Evolutionary conservation across 768 basidiomycete genomes (phyloP).

Genomic region (Tricholoma bakamatsutake): DNA sequence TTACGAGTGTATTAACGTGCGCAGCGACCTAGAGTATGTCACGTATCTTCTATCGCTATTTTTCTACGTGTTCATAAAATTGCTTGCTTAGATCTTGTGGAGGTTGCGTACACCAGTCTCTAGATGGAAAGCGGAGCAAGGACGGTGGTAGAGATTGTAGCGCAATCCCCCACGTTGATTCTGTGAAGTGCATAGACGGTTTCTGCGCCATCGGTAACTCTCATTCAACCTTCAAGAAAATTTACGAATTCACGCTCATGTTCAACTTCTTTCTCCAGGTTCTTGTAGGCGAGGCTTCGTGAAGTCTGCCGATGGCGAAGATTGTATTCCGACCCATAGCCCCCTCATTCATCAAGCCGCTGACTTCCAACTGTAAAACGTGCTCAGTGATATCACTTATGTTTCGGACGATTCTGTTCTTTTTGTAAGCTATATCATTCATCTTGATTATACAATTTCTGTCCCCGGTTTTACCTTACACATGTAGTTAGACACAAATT

Average conservation of each 20-base stretch:
- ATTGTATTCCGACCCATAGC: slow-evolving; percentile 3
- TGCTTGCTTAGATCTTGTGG: slow-evolving; percentile 20
- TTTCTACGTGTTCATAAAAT: background rate
- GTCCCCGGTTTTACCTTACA: too few species aligned
- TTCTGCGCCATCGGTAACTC: slow-evolving; percentile 31
- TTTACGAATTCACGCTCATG: background rate
- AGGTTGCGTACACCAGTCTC: slow-evolving; percentile 16
- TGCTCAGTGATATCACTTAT: too few species aligned
- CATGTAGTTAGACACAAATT: too few species aligned
- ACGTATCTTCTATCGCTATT: background rate
- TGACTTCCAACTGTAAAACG: background rate
- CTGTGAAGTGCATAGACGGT: slow-evolving; percentile 29
- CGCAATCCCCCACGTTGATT: slow-evolving; percentile 34
- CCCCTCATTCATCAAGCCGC: background rate
- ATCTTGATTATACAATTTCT: too few species aligned
- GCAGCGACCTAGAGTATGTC: slow-evolving; percentile 22
- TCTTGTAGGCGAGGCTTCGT: slow-evolving; percentile 17
- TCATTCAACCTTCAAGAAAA: background rate
- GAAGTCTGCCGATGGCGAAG: slow-evolving; percentile 11
- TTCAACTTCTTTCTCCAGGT: slow-evolving; percentile 2
- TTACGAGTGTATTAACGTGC: slow-evolving; percentile 20
- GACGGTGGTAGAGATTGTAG: slow-evolving; percentile 40
- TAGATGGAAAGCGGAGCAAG: slow-evolving; percentile 12
- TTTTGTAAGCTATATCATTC: background rate
- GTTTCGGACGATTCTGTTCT: background rate